Evolutionary conservation across 768 basidiomycete genomes (phyloP).

Genomic region (Boletus rufocinnamomeus): DNA sequence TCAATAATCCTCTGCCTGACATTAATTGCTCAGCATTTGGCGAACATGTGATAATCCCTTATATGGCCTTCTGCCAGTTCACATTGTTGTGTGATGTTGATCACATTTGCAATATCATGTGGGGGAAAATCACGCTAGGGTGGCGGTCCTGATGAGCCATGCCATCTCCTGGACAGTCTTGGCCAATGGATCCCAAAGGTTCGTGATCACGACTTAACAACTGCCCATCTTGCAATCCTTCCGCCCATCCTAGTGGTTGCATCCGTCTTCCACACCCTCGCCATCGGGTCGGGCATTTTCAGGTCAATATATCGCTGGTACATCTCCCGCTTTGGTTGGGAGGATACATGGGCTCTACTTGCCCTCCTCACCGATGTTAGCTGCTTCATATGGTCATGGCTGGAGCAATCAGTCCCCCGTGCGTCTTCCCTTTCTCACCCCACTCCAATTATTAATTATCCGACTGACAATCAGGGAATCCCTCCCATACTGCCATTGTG

Average conservation of each 20-base stretch:
- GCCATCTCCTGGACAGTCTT: constrained; percentile 19
- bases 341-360: constrained; percentile 18
- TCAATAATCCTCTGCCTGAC: too few species aligned
- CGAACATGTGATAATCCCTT: too few species aligned
- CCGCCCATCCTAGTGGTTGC: constrained; percentile 1
- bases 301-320: constrained; percentile 16
- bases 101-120: too few species aligned
- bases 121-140: too few species aligned
- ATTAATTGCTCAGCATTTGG: too few species aligned
- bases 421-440: not conserved
- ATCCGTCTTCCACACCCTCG: constrained; percentile 12
- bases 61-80: too few species aligned
- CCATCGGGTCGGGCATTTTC: constrained; percentile 16
- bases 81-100: too few species aligned
- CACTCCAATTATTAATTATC: not conserved
- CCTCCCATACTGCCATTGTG: not conserved
- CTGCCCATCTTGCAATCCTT: not conserved
- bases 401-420: constrained; percentile 11
- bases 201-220: not conserved
- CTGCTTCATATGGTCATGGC: constrained; percentile 7
- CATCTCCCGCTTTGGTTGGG: constrained; percentile 20
- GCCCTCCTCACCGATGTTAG: constrained; percentile 18
- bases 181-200: constrained; percentile 20
- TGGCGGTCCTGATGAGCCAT: too few species aligned
- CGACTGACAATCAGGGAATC: not conserved